Evolutionary conservation across 768 basidiomycete genomes (phyloP).

Genomic region (Lentinula boryana): DNA sequence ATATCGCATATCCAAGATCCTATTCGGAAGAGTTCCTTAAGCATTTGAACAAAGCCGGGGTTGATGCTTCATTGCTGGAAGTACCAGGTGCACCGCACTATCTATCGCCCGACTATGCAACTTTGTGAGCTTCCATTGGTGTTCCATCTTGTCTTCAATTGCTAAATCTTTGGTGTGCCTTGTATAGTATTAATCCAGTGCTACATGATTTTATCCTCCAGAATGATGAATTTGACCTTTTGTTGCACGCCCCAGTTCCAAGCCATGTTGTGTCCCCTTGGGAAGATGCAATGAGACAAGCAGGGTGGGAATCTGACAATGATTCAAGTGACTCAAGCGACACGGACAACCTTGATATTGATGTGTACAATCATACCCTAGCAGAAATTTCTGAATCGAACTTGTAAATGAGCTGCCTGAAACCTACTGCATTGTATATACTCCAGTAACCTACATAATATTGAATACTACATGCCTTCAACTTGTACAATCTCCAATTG

Average conservation of each 20-base stretch:
- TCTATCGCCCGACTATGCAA: slow-evolving; percentile 10
- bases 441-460: too few relatives aligned
- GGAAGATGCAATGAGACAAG: neutral
- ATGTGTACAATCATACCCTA: neutral
- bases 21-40: slow-evolving; percentile 11
- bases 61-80: slow-evolving; percentile 10
- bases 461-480: neutral
- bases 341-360: neutral
- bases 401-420: too few relatives aligned
- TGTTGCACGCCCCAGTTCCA: neutral
- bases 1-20: slow-evolving; percentile 16
- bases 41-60: slow-evolving; percentile 15
- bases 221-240: neutral
- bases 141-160: neutral
- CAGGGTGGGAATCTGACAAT: neutral
- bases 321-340: neutral
- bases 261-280: neutral
- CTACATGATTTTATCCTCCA: neutral
- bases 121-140: slow-evolving; percentile 4
- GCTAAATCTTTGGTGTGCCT: neutral
- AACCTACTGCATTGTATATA: too few relatives aligned
- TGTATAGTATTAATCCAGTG: neutral
- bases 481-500: neutral
- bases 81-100: slow-evolving; percentile 15
- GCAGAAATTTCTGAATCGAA: too few relatives aligned